Percentiles rank a stretch among this genome's conserved stretches.
Evolutionary conservation across 352 stramenopile species (phyloP).

Genomic region (Phytophthora brassicae): DNA sequence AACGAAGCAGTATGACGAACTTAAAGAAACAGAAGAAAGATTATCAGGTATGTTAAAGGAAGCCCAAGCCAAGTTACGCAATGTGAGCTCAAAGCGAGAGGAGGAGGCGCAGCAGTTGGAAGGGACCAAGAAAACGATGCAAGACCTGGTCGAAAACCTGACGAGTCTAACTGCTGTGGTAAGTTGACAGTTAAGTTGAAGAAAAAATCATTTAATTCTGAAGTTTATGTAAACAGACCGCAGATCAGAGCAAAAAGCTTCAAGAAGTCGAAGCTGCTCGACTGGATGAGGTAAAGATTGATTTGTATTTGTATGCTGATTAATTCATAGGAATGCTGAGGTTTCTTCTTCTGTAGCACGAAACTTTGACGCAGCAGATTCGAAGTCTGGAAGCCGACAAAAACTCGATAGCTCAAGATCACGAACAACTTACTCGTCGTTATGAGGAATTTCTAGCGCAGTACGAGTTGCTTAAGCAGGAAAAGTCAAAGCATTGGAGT

Average conservation of each 20-base stretch:
- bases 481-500: conserved; percentile 72
- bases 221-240: conserved; percentile 44
- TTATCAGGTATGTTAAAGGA: conserved; percentile 28
- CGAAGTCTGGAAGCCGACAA: conserved; percentile 43
- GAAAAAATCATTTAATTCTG: no score
- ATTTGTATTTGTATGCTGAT: no score
- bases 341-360: conserved; percentile 24
- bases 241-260: conserved; percentile 66
- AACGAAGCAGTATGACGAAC: conserved; percentile 29
- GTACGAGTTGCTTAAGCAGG: conserved; percentile 54
- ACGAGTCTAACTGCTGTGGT: conserved; percentile 64
- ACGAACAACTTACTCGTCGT: conserved; percentile 40
- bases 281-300: conserved; percentile 41
- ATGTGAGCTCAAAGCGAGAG: conserved; percentile 26
- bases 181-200: conserved; percentile 10
- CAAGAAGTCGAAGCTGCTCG: conserved; percentile 52
- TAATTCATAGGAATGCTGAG: not conserved
- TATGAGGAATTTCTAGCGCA: conserved; percentile 50
- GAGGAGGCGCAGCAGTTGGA: conserved; percentile 43
- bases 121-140: conserved; percentile 57
- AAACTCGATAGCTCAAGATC: conserved; percentile 37
- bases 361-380: conserved; percentile 37
- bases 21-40: conserved; percentile 31
- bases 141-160: conserved; percentile 68
- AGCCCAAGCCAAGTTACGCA: conserved; percentile 21